These are phyloP conservation scores for Dendrocalamus latiflorus DNA, from an alignment of 202 grass and related monocot genomes.

Conservation along the genomic window DNA sequence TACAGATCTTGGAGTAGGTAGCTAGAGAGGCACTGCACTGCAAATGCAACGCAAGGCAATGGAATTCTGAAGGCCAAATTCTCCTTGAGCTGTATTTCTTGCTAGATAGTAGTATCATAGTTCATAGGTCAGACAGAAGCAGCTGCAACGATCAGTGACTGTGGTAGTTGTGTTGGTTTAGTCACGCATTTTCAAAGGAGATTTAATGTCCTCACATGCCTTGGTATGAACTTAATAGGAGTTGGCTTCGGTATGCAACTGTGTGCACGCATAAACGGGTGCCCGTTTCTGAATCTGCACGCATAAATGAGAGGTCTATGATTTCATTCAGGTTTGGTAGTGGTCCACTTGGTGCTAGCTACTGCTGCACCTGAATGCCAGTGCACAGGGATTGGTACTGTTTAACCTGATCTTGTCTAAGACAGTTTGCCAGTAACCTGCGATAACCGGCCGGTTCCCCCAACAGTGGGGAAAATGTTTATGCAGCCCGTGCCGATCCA, in stretches of 20 bases:
- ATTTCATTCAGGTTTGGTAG: slow-evolving; percentile 5
- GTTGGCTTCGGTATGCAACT: no score
- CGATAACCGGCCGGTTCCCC: neutral
- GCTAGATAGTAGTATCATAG: neutral
- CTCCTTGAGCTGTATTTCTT: neutral
- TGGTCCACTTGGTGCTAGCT: neutral
- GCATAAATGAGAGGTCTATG: slow-evolving; percentile 32
- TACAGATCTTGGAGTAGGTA: neutral
- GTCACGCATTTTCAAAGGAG: slow-evolving; percentile 21
- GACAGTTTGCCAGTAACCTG: neutral
- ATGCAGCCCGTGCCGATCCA: neutral
- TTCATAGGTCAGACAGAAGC: neutral
- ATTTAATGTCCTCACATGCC: slow-evolving; percentile 31
- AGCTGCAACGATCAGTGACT: neutral
- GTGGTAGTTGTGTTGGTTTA: neutral
- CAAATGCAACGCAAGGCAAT: no score
- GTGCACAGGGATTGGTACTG: slow-evolving; percentile 1
- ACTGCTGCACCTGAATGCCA: neutral
- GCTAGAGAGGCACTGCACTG: neutral
- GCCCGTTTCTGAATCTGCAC: slow-evolving; percentile 38
- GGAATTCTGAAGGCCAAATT: neutral
- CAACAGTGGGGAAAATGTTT: neutral
- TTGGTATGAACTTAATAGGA: slow-evolving; percentile 8
- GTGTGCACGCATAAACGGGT: neutral
- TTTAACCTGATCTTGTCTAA: neutral